Base-by-base conservation (phyloP, 306 rosid genomes). In the Fagus crenata region DNA sequence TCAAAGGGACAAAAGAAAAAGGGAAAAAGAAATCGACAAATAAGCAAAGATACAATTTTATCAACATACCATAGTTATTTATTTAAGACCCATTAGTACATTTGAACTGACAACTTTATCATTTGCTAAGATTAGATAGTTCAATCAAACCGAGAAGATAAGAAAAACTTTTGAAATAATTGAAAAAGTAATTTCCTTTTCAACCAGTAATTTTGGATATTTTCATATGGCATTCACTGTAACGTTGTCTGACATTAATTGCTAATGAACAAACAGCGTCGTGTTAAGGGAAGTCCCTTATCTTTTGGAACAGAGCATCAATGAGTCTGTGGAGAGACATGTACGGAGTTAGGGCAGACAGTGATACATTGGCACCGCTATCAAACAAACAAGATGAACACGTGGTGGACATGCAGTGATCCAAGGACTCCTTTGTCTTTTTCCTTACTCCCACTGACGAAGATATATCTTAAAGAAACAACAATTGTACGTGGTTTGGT, bases 221-320 rank as follows among this genome's bases (percentile, higher is more conserved):
- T 22, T 22, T 22, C 28, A 22, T 22, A 22, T 22, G 28, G 28
- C 28, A 5, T 58, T 8, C 18, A n/a, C 33, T 7, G 49, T 17
- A 22, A 36, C n/a, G 5, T 63, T 49, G 73, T 75, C 79, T 53
- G 2, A 67, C 36, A 49, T 1, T 6, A 33, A 43, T 12, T 0
- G 18, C 2, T 14, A 64, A 65, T 1, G 39, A 58, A 36, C 36
- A 64, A 49, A 33, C 1, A 3, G 73, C 73, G 41, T 65, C 33
- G 55, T 13, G 80, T 18, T 12, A n/a, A n/a, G 0, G 33, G n/a
- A 5, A 31, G 79, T 5, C 73, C 80, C 80, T 53, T 22, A 13
- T 67, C 53, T 51, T 73, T 67, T 67, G 80, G 73, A 53, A 33
- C 80, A 49, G 51, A 51, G 67, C 63, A 33, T 49, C 8, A 15